Conservation (phyloP, 257 asterid species). For the Capsicum chinense region DNA sequence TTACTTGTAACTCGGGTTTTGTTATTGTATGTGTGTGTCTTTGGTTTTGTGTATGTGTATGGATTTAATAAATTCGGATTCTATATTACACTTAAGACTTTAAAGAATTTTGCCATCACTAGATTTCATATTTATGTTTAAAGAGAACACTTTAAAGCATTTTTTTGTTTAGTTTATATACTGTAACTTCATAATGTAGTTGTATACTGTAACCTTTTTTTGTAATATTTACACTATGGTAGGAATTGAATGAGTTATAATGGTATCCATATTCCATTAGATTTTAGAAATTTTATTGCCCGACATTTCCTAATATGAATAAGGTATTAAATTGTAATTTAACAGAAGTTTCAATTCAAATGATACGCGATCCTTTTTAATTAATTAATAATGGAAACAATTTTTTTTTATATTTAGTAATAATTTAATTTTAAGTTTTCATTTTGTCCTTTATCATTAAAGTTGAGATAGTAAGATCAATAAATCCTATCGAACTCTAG, state of each 20-base stretch:
- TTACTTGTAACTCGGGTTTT: neutral
- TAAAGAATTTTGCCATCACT: neutral
- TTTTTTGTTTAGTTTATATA: neutral
- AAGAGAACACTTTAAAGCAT: neutral
- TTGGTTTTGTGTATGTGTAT: neutral
- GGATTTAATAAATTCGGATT: neutral
- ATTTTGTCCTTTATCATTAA: too few species aligned
- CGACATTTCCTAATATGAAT: too few species aligned
- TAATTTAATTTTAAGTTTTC: too few species aligned
- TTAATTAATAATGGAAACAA: too few species aligned
- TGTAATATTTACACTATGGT: neutral
- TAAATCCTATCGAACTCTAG: neutral
- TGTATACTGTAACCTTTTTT: neutral
- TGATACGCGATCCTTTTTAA: too few species aligned
- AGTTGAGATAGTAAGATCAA: too few species aligned
- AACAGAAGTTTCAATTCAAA: too few species aligned
- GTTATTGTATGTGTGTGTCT: neutral
- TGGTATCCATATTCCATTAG: too few species aligned
- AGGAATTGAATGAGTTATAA: too few species aligned
- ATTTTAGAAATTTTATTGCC: too few species aligned
- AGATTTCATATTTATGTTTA: neutral
- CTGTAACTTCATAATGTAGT: neutral
- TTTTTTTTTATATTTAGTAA: too few species aligned
- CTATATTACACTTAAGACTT: neutral
- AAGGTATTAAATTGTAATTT: too few species aligned